Evolutionary conservation across 2,329 filamentous ascomycete species (phyloP), one percentile per base, ranked within the genome.

Genomic region (Exophiala bonariae): DNA sequence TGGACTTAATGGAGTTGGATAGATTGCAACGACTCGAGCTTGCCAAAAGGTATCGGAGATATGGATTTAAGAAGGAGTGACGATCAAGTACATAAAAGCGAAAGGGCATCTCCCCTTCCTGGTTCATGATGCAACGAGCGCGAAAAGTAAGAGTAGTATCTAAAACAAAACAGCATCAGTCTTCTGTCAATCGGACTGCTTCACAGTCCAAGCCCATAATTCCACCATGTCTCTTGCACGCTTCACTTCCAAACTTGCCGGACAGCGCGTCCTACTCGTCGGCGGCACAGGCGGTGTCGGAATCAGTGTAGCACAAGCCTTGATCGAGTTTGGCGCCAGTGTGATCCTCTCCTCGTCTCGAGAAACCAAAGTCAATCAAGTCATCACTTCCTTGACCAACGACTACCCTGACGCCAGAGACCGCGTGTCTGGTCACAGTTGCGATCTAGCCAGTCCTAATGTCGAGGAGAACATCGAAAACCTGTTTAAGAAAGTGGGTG

Each of bases 251-350:
- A 62, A 64, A 26, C 59, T 66, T n/a, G 52, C 51, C 30, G 57
- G 66, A 44, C 62, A 62, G 13, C 60, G 60, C 17, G 59, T 76
- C 40, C 76, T 87, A 32, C 66, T 87, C 59, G 72, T 86, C 37
- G 83, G 83, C 35, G 84, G 81, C 32, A 78, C 79, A 2, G 75
- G 77, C 13, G 83, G 83, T 41, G 82, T 87, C 32, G 83, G 83
- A 23, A 80, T 75, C 54, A 74, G 68, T 44, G 78, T 82, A 9
- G 82, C 83, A 41, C 76, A 83, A 68, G 77, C 75, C 2, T 67
- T 72, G 11, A 61, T 85, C 33, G 76, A 78, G 43, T 67, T 76
- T 47, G 80, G 79, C 26, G 78, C 77, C 31, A 63, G 61, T n/a
- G 77, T 86, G 13, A 75, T 71, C 36, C 75, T 87, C 59, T 77